Base-by-base conservation (phyloP, 2,329 filamentous ascomycete genomes). In the Fusarium euwallaceae region DNA sequence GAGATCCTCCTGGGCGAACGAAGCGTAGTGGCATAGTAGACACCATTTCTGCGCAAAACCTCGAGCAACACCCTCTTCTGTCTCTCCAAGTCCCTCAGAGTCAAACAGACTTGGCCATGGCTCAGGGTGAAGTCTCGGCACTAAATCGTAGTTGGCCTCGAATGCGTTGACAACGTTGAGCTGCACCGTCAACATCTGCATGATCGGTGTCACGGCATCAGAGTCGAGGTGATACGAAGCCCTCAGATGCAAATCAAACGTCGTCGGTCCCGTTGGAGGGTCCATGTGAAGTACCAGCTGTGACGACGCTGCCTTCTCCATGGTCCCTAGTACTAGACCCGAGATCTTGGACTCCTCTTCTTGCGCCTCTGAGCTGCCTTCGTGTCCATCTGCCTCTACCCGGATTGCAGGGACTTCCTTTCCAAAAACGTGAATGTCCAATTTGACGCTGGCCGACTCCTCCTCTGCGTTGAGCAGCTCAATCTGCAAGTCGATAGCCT, bases 81-180 rank as follows among this genome's bases (percentile, higher is more conserved):
- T 70, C 9, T 83, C 81, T 24, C 82, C 81, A 4, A 90, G 78
- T 16, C 84, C 84, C 24, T 91, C 88, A 20, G 89, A 85, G 62
- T 91, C 88, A 82, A 98, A 99, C 77, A 97, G 92, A 80, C 92
- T 95, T 1, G 97, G 95, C 96, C 97, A 99, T 3, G 91, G 87
- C 59, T 93, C 92, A 0, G 88, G 83, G 81, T 98, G 93, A 4
- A 98, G 86, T 11, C 93, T 90, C 12, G 97, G 95, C 14, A 92
- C 88, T 71, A 98, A 91, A 72, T 97, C 94, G 81, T 97, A 98
- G 78, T 94, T 97, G 17, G 95, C 94, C 83, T 98, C 95, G 78
- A 99, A 98, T 0, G 96, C 95, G 60, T 91, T 92, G 64, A 94
- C 91, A 65, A 98, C 89, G 41, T 91, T 89, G 6, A 98, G 82